phyloP scores from a whole-genome alignment of 2,329 filamentous ascomycete species.

The Leptosphaerulina australis region DNA sequence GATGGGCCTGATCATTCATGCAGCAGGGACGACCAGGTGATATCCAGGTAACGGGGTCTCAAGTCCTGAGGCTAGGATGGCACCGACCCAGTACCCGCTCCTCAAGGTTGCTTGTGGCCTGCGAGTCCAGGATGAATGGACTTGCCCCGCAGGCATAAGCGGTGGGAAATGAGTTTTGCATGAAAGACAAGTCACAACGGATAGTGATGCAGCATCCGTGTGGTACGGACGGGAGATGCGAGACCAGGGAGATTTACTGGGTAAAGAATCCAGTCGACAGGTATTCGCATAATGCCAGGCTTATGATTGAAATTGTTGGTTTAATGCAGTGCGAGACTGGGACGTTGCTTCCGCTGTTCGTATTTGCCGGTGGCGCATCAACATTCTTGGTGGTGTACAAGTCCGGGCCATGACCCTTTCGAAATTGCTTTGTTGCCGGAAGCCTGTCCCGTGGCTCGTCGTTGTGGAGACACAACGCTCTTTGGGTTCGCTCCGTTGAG shows the following conservation, averaged over 20 bases:
- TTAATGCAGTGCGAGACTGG: conserved; percentile 6
- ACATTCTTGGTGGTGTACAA: not conserved
- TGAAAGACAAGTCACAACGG: conserved; percentile 6
- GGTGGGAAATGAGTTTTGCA: conserved; percentile 21
- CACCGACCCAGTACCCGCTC: conserved; percentile 2
- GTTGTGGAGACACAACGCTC: conserved; percentile 2
- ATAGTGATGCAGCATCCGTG: conserved; percentile 4
- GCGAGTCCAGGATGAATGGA: not conserved
- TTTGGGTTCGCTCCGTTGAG: conserved; percentile 1
- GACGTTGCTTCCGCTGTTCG: conserved; percentile 10
- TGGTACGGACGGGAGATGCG: conserved; percentile 19
- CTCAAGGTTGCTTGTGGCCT: conserved; percentile 8
- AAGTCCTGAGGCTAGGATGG: conserved; percentile 15
- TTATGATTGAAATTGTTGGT: conserved; percentile 8
- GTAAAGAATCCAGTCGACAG: conserved; percentile 1
- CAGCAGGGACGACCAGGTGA: conserved; percentile 5
- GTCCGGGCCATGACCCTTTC: not conserved
- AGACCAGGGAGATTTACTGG: conserved; percentile 4
- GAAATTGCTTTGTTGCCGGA: not conserved
- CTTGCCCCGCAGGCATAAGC: conserved; percentile 14
- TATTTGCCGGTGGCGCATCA: conserved; percentile 6
- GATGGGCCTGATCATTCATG: conserved; percentile 12
- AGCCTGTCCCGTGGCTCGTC: not conserved
- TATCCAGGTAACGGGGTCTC: not conserved
- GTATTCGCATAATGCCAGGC: conserved; percentile 4